Percentiles rank a stretch among this genome's conserved stretches.
phyloP scores from a whole-genome alignment of 257 asterid species.

The Scutellaria galericulata region DNA sequence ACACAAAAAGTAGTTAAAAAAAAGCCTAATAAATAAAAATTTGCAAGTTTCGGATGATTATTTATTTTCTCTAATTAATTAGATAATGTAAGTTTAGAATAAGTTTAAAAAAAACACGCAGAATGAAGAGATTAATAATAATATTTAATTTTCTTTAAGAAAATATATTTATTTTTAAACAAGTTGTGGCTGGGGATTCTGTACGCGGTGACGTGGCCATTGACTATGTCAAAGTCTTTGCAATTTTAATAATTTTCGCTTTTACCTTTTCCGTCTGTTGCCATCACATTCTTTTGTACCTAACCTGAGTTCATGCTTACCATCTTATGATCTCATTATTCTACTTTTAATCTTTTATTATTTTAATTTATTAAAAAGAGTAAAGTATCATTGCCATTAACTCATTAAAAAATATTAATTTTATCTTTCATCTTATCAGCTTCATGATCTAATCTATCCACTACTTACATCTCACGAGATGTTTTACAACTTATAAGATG shows the following conservation, averaged over 20 bases:
- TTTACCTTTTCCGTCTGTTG: neutral
- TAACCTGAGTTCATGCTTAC: conserved; percentile 35
- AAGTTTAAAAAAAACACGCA: neutral
- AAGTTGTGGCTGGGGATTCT: conserved; percentile 31
- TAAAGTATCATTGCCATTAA: too few species aligned
- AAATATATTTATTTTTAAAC: neutral
- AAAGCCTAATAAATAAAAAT: too few species aligned
- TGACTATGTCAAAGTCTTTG: conserved; percentile 42
- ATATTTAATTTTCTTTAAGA: conserved; percentile 19
- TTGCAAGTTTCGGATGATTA: too few species aligned
- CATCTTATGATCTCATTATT: conserved; percentile 28
- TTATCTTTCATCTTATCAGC: too few species aligned
- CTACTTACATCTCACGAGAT: too few species aligned
- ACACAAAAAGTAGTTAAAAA: too few species aligned
- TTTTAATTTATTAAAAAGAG: too few species aligned
- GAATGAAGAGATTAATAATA: conserved; percentile 18
- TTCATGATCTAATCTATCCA: too few species aligned
- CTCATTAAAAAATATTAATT: too few species aligned
- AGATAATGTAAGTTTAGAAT: too few species aligned
- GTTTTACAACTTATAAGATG: too few species aligned
- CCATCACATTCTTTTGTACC: conserved; percentile 11
- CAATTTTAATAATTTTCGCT: conserved; percentile 5
- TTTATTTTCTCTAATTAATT: too few species aligned
- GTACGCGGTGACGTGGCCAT: conserved; percentile 47
- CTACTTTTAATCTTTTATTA: neutral